A percentile compares a stretch with the other conserved stretches of the same genome.
phyloP scores from a whole-genome alignment of 805 yeast genomes.

The Ogataea naganishii region DNA sequence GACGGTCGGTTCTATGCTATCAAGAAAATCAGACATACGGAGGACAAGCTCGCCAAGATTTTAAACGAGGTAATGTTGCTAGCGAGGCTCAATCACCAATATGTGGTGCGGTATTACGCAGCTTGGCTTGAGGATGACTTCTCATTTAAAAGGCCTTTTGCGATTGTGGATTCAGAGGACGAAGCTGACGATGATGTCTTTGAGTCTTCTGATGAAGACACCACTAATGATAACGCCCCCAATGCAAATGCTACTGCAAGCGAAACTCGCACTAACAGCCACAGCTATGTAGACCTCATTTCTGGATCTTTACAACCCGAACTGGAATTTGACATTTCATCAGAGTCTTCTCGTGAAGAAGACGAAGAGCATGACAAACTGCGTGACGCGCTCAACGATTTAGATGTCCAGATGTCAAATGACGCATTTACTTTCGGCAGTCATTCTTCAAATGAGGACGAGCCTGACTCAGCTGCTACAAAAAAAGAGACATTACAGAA shows the following conservation, averaged over 20 bases:
- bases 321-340: constrained; percentile 43
- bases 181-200: constrained; percentile 25
- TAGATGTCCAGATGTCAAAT: constrained; percentile 13
- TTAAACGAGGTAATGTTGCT: constrained; percentile 86
- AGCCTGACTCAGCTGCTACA: background rate
- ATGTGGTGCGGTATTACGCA: constrained; percentile 92
- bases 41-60: constrained; percentile 70
- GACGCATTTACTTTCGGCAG: constrained; percentile 20
- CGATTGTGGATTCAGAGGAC: constrained; percentile 19
- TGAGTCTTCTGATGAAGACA: constrained; percentile 21
- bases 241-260: constrained; percentile 10
- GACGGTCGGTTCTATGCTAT: constrained; percentile 95
- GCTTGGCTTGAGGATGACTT: constrained; percentile 89
- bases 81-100: constrained; percentile 89
- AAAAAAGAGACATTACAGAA: constrained; percentile 1
- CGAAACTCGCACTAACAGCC: constrained; percentile 21
- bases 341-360: constrained; percentile 24
- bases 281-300: constrained; percentile 52
- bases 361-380: constrained; percentile 17
- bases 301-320: constrained; percentile 54
- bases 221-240: constrained; percentile 13
- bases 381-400: constrained; percentile 14
- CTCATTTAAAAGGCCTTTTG: constrained; percentile 3
- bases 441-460: constrained; percentile 5
- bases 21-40: constrained; percentile 79